Evolutionary conservation across 176 grass and related monocot species (phyloP), one percentile per base, ranked within the genome.

Genomic region (Coix lacrymajobi): DNA sequence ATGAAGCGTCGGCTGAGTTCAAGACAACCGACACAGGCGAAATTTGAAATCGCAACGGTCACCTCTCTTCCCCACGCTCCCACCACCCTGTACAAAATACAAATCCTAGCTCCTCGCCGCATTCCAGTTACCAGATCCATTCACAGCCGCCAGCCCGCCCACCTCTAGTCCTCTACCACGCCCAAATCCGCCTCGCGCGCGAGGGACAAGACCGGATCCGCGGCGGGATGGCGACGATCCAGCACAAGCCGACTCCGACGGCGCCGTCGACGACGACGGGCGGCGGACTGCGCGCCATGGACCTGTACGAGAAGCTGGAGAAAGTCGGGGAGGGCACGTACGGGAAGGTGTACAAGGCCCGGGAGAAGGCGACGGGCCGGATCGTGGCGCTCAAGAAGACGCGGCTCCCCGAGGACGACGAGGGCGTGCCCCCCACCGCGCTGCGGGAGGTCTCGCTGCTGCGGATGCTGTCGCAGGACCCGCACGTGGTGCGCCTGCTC

Each of bases 381-480:
- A 90, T 99, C 85, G 93, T 99, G 29, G 97, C 97, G 37, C 88
- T 99, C 57, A 99, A 99, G 97, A 99, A 96, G 91, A 99, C 97
- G 43, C 86, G 97, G 28, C 93, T 99, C 46, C 93, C 91, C 1
- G 97, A 99, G 91, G 97, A 96, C 82, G 97, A 99, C 66, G 97
- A 99, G 85, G 97, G 97, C 37, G 97, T 96, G 9, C 93, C 97
- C 0, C 91, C 97, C n/a, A 99, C 97, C 83, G 94, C 97, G 64
- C 78, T 99, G 46, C 90, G 97, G 36, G 97, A 99, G 93, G 97
- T 96, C 22, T 99, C 91, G 9, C 89, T 99, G 79, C 93, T 96
- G 85, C 91, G 97, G 73, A 99, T 99, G 97, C 97, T 99, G 60
- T 99, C 93, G 44, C 73, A 90, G 78, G 93, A 96, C 36, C 91